A percentile compares a stretch with the other conserved stretches of the same genome.
phyloP scores from a whole-genome alignment of 352 stramenopile species.

The Thalassiosira allenii region DNA sequence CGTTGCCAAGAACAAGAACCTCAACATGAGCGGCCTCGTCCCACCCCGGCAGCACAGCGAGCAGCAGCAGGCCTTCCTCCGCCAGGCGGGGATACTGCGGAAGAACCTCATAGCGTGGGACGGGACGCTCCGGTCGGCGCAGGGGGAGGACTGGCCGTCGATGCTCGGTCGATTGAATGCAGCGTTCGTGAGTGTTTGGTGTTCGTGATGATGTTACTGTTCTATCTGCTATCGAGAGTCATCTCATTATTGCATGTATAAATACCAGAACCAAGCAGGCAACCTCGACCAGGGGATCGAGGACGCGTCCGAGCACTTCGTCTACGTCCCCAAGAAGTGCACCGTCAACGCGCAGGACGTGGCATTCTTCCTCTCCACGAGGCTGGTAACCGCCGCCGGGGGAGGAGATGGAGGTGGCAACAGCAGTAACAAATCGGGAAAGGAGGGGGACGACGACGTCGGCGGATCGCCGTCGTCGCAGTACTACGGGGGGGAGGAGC shows the following conservation, averaged over 20 bases:
- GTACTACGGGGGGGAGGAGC: conserved; percentile 62
- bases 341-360: conserved; percentile 84
- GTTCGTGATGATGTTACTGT: neutral
- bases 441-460: conserved; percentile 18
- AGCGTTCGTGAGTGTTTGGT: conserved; percentile 50
- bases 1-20: no score
- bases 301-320: conserved; percentile 83
- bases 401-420: conserved; percentile 25
- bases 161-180: conserved; percentile 84
- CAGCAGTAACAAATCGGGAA: conserved; percentile 9
- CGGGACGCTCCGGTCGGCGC: conserved; percentile 60
- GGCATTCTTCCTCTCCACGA: conserved; percentile 82
- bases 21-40: no score
- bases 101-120: conserved; percentile 84
- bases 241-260: conserved; percentile 3
- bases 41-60: conserved; percentile 53
- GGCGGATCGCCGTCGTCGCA: conserved; percentile 15
- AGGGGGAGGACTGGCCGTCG: conserved; percentile 80
- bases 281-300: conserved; percentile 81
- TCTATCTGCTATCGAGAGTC: neutral
- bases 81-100: conserved; percentile 77
- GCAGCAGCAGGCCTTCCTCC: conserved; percentile 71
- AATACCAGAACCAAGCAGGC: conserved; percentile 68
- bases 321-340: conserved; percentile 77
- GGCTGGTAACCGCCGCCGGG: conserved; percentile 56